Conservation (phyloP, 805 yeast species). For the Wickerhamiella azymoides region DNA sequence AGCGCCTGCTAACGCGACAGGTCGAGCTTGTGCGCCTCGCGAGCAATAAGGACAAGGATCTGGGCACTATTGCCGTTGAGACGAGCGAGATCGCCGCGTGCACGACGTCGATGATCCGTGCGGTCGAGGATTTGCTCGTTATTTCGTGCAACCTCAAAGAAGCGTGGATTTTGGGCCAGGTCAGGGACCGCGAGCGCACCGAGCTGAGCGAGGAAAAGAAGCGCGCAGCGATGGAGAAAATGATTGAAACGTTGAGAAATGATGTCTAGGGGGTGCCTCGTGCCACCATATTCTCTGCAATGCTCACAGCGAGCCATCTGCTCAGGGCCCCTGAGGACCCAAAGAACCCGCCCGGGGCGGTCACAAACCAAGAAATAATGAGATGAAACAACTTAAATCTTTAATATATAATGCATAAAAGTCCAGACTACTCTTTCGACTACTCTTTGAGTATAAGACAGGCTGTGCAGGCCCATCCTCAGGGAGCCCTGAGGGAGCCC, state of each 20-base stretch:
- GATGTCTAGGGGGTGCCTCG: not conserved
- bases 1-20: constrained; percentile 17
- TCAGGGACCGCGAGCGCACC: constrained; percentile 10
- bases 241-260: not conserved
- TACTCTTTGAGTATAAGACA: too few species aligned
- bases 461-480: too few species aligned
- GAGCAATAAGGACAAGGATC: constrained; percentile 20
- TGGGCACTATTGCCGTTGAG: constrained; percentile 27
- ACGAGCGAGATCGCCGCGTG: constrained; percentile 28
- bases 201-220: not conserved
- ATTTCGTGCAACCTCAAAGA: constrained; percentile 29
- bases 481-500: too few species aligned
- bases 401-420: not conserved
- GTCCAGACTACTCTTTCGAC: too few species aligned
- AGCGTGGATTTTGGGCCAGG: constrained; percentile 32
- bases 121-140: constrained; percentile 28
- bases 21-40: constrained; percentile 17
- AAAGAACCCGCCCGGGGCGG: too few species aligned
- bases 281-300: too few species aligned
- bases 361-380: not conserved
- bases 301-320: too few species aligned
- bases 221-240: not conserved
- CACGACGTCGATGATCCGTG: constrained; percentile 24
- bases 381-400: not conserved
- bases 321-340: too few species aligned